Base-by-base conservation (phyloP, 1,139 yeast genomes). In the Komagataea norvegica region DNA sequence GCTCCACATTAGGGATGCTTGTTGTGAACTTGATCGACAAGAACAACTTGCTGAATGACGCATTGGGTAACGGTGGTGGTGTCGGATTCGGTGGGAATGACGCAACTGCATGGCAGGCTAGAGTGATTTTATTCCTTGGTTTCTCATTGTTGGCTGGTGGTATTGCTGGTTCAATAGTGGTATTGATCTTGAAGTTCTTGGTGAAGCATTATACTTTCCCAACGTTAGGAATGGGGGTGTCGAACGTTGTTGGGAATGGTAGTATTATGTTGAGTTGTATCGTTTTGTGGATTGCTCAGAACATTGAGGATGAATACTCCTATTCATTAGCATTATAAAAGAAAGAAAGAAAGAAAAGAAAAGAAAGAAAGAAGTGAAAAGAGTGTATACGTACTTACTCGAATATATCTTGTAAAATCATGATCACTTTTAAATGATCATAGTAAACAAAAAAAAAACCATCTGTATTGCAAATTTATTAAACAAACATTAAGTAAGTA, bases 111-210 rank as follows among this genome's bases (percentile, higher is more conserved):
- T 88, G 96, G 95, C 95, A 91, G 43, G 96, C 97, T 14, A 73
- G 96, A 52, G 80, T 88, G 25, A 79, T 93, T 13, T 68, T 91
- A 44, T 91, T 93, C 57, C 68, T 86, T 52, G 99, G 99, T 8
- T 91, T 91, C 60, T 84, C 96, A 3, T 68, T 89, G 36, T 70
- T 91, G 45, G 96, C 97, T 1, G 94, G 96, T 36, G 98, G 98
- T 1, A 68, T 91, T 47, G 88, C 96, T 16, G 97, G 97, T 2
- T 79, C 94, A 7, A 76, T 91, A 50, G 88, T 88, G 59, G 91
- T 91, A 14, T 70, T 91, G 47, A 84, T 89, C 32, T 69, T 91
- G 52, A 86, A 91, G 60, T 91, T 85, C 59, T 63, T 89, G 44
- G 69, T 87, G 52, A 86, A 87, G 47, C 83, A 83, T 49, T 85